Base-by-base conservation (phyloP, 805 yeast species). In the Cyberlindnera xishuangbannaensis region DNA sequence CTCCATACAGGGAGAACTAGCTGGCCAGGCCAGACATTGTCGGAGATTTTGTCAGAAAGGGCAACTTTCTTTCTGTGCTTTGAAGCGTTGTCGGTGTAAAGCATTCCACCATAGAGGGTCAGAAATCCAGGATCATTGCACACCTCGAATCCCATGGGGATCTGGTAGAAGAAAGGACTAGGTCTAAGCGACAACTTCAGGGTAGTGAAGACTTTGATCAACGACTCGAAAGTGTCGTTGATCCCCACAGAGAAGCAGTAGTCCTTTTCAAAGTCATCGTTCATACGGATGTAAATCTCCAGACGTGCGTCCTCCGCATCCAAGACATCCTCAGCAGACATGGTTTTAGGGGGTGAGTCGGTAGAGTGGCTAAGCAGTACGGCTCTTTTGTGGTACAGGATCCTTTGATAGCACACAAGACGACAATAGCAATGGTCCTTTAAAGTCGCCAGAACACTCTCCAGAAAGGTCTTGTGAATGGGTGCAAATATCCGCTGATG, bases 11-110 rank as follows among this genome's bases (percentile, higher is more conserved):
- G 95, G 14, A 81, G 50, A 37, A 92, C 64, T 57, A 92, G 71
- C 64, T 90, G 97, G 23, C 95, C 95, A 13, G 95, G 95, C 85
- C 94, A 80, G 34, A 75, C 69, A 32, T 72, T 72, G 19, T 80
- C 79, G 36, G 87, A 65, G 22, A 62, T 45, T 18, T 64, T 69
- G 41, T 75, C 76, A 29, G 67, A 61, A 36, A 68, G 62, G n/a
- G 68, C 59, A 19, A 77, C 69, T 56, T 65, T 69, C 51, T 70
- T 55, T 11, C 42, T 31, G 15, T 59, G 50, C n/a, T 62, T 52
- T 39, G 64, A 68, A 15, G 90, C 78, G 19, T 76, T 69, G 37
- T 66, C 65, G 36, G 71, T 72, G 58, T 81, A 87, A 35, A 92
- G 61, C 31, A 92, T 47, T 15, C 83, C 81, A 15, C 97, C 97